phyloP scores from a whole-genome alignment of 2,329 filamentous ascomycete species.

The Fusarium falciforme region DNA sequence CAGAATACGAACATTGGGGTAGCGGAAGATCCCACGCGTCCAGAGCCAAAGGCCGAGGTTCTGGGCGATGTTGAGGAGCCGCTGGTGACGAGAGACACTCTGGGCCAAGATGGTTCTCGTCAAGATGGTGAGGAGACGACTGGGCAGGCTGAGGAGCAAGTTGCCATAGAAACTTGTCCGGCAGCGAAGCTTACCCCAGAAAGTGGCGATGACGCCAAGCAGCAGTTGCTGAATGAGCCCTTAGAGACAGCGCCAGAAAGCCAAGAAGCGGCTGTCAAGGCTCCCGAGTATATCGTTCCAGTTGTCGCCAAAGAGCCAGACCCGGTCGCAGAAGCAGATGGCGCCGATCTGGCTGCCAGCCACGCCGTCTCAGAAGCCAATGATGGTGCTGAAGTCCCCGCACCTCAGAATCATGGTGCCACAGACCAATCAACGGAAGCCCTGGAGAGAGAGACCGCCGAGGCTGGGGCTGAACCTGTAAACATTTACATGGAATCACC shows the following conservation, averaged over 20 bases:
- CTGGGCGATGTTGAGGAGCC: conserved; percentile 15
- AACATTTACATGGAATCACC: conserved; percentile 11
- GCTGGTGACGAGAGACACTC: neutral
- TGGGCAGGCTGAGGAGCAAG: neutral
- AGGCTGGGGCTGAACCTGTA: conserved; percentile 12
- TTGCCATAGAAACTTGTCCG: neutral
- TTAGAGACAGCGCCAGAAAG: neutral
- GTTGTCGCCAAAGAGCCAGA: neutral
- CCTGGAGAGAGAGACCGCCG: neutral
- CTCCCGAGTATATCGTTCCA: neutral
- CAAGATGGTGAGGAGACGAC: neutral
- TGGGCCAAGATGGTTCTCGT: neutral
- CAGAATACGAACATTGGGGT: conserved; percentile 17
- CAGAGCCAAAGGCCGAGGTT: conserved; percentile 22
- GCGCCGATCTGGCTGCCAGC: neutral
- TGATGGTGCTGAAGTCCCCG: conserved; percentile 6
- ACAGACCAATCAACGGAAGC: conserved; percentile 22
- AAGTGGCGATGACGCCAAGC: neutral
- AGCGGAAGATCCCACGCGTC: conserved; percentile 8
- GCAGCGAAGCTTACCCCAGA: neutral
- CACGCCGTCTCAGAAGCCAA: conserved; percentile 4
- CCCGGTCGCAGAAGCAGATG: neutral
- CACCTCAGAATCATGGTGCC: conserved; percentile 9
- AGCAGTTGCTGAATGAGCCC: neutral
- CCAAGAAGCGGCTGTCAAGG: neutral